These are phyloP conservation scores for Tillandsia fasciculata DNA, from an alignment of 176 grass and related monocot species.

Conservation along the genomic window DNA sequence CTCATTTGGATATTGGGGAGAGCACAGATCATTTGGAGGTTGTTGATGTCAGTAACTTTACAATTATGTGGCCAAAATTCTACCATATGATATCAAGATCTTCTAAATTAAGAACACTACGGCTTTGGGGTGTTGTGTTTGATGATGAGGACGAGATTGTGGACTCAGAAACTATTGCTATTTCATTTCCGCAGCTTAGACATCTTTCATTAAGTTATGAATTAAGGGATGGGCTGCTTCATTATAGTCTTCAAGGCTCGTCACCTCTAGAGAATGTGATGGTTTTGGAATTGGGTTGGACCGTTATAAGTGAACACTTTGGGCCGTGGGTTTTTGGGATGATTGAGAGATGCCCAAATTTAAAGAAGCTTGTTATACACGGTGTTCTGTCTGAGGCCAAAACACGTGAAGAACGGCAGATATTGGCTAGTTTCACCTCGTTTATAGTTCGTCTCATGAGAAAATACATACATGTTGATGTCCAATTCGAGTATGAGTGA, in stretches of 20 bases:
- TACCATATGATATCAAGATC: slow-evolving; percentile 80
- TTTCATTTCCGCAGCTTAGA: slow-evolving; percentile 77
- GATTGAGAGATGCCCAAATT: slow-evolving; percentile 90
- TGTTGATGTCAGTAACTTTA: slow-evolving; percentile 89
- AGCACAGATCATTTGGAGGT: slow-evolving; percentile 67
- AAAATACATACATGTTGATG: slow-evolving; percentile 74
- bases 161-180: slow-evolving; percentile 82
- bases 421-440: slow-evolving; percentile 68
- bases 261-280: slow-evolving; percentile 69
- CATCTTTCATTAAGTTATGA: slow-evolving; percentile 93
- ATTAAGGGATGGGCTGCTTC: slow-evolving; percentile 73
- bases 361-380: slow-evolving; percentile 95
- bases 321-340: slow-evolving; percentile 96
- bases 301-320: slow-evolving; percentile 89
- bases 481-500: slow-evolving; percentile 93
- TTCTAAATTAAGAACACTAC: slow-evolving; percentile 53
- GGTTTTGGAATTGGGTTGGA: slow-evolving; percentile 88
- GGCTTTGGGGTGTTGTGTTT: slow-evolving; percentile 92
- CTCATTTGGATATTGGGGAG: slow-evolving; percentile 88
- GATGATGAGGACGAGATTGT: slow-evolving; percentile 94
- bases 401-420: slow-evolving; percentile 77
- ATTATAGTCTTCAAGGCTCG: slow-evolving; percentile 63
- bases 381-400: slow-evolving; percentile 85
- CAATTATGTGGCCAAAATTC: slow-evolving; percentile 87
- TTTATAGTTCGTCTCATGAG: slow-evolving; percentile 82